Percentiles rank a stretch among this genome's conserved stretches.
Evolutionary conservation across 179 eudicot genomes (phyloP).

Genomic region (Heliamphora pulchella): DNA sequence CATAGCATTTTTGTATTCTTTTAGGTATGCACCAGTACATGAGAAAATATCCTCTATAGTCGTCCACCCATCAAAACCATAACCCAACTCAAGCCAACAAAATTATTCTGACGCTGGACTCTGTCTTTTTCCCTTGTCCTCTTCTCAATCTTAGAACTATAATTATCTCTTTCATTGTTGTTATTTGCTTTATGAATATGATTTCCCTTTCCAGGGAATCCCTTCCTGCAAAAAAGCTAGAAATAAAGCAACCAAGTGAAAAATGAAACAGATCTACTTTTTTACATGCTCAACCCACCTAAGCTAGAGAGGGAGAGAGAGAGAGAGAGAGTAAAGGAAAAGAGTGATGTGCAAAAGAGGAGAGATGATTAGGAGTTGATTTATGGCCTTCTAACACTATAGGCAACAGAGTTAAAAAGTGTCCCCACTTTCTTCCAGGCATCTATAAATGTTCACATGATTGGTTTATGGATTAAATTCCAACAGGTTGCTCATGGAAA

Average conservation of each 20-base stretch:
- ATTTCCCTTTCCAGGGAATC: not conserved
- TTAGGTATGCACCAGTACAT: too few species aligned
- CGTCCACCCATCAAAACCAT: constrained; percentile 26
- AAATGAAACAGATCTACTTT: not conserved
- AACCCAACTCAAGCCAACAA: constrained; percentile 24
- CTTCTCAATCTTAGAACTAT: constrained; percentile 17
- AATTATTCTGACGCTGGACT: constrained; percentile 35
- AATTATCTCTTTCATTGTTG: constrained; percentile 16
- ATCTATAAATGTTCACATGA: not conserved
- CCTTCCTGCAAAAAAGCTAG: not conserved
- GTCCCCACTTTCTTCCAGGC: not conserved
- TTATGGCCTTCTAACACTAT: not conserved
- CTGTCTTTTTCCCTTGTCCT: constrained; percentile 34
- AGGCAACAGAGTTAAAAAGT: not conserved
- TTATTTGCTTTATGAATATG: constrained; percentile 12
- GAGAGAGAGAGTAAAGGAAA: not conserved
- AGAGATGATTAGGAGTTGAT: constrained; percentile 11
- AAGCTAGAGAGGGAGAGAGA: not conserved
- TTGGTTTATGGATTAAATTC: constrained; percentile 11
- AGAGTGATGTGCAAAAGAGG: not conserved
- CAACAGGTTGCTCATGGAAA: constrained; percentile 3
- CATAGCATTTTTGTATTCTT: too few species aligned
- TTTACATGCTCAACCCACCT: not conserved
- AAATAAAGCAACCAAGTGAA: constrained; percentile 9
- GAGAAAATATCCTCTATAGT: constrained; percentile 18